Conservation (phyloP, 805 yeast genomes). For the Sugiyamaella floridensis region DNA sequence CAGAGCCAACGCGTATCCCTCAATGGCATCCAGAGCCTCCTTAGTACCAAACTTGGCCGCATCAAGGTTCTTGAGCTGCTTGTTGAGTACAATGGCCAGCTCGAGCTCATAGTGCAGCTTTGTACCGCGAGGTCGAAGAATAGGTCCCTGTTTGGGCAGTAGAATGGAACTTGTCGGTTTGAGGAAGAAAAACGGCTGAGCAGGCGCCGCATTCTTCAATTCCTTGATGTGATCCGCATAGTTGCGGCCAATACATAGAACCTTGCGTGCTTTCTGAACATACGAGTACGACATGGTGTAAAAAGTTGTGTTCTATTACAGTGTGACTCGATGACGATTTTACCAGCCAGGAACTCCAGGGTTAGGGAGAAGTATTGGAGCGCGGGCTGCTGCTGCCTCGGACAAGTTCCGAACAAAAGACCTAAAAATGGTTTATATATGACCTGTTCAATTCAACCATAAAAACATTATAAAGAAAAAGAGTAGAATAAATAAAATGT, state of each 20-base stretch:
- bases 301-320: too few relatives aligned
- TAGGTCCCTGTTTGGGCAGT: slow-evolving; percentile 60
- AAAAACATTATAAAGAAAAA: background rate
- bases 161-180: slow-evolving; percentile 82
- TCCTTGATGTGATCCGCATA: slow-evolving; percentile 95
- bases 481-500: background rate
- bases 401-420: too few relatives aligned
- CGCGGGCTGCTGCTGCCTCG: too few relatives aligned
- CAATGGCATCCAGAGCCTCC: slow-evolving; percentile 72
- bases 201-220: slow-evolving; percentile 72
- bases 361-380: too few relatives aligned
- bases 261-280: slow-evolving; percentile 38
- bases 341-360: too few relatives aligned
- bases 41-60: slow-evolving; percentile 48
- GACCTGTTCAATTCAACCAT: background rate
- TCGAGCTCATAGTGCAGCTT: slow-evolving; percentile 90
- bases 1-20: slow-evolving; percentile 81
- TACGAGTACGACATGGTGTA: background rate
- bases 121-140: slow-evolving; percentile 74
- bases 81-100: slow-evolving; percentile 68
- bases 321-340: too few relatives aligned
- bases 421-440: too few relatives aligned
- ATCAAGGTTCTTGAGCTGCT: slow-evolving; percentile 53
- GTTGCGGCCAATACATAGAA: slow-evolving; percentile 93
- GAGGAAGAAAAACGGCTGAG: slow-evolving; percentile 84